These are phyloP conservation scores for Ceratocystis eucalypticola DNA, from an alignment of 2,329 filamentous ascomycete genomes.

Conservation along the genomic window DNA sequence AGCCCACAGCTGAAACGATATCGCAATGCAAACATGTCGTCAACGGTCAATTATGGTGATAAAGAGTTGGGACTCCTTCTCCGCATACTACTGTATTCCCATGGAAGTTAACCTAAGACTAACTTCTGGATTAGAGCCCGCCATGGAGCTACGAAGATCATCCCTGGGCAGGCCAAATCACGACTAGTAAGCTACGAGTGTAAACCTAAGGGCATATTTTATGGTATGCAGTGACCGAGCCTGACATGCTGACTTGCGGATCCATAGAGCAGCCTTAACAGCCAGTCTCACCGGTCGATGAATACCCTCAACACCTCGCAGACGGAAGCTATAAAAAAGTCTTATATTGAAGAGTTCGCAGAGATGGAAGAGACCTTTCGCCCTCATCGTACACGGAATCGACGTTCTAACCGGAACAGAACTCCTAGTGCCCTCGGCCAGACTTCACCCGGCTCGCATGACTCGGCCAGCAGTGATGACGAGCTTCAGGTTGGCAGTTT, in stretches of 20 bases:
- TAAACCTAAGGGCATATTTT: neutral
- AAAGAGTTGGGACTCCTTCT: constrained; percentile 5
- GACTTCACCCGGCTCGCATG: neutral
- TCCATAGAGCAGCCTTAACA: neutral
- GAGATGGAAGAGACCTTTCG: neutral
- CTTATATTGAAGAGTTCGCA: neutral
- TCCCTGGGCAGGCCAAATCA: constrained; percentile 3
- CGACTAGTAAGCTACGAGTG: constrained; percentile 6
- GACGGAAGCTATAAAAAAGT: neutral
- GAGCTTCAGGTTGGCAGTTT: constrained; percentile 6
- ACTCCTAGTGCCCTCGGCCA: neutral
- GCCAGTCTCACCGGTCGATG: neutral
- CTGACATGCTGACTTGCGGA: neutral
- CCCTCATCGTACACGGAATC: constrained; percentile 1
- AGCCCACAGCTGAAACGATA: constrained; percentile 10
- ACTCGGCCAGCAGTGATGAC: constrained; percentile 7
- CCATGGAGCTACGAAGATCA: constrained; percentile 5
- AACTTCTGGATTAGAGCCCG: neutral
- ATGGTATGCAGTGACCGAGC: neutral
- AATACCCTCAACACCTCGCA: neutral
- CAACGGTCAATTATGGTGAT: constrained; percentile 6
- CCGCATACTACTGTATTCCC: constrained; percentile 1
- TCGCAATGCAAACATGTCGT: constrained; percentile 8
- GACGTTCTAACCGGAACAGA: neutral
- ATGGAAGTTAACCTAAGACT: neutral